phyloP scores from a whole-genome alignment of 768 basidiomycete genomes.

The Termitomyces titanicus region DNA sequence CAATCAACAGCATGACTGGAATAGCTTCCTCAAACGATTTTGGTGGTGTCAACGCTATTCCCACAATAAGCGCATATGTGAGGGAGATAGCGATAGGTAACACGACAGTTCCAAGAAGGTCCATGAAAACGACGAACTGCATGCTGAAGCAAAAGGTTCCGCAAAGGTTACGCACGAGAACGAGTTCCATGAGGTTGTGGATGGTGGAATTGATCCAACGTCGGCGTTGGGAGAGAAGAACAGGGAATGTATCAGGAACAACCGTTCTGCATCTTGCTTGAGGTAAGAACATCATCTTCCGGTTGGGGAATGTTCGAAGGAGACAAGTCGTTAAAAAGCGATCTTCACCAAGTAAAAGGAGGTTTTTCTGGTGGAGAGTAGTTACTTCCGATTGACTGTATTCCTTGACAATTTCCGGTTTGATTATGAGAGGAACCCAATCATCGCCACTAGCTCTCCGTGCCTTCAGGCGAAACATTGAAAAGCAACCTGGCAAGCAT shows the following conservation, averaged over 20 bases:
- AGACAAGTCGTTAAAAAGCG: conserved; percentile 97
- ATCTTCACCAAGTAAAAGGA: conserved; percentile 95
- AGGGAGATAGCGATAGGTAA: conserved; percentile 91
- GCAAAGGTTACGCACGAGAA: conserved; percentile 93
- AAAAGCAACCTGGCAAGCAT: conserved; percentile 99
- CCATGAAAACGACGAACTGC: conserved; percentile 99
- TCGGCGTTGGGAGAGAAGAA: conserved; percentile 93
- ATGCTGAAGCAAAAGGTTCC: conserved; percentile 99
- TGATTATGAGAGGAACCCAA: conserved; percentile 96
- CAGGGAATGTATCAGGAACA: conserved; percentile 91
- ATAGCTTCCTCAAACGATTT: conserved; percentile 88
- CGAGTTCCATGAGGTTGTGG: conserved; percentile 99
- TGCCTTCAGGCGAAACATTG: conserved; percentile 98
- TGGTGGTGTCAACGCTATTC: conserved; percentile 78
- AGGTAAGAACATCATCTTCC: conserved; percentile 99
- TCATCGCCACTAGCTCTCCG: conserved; percentile 85
- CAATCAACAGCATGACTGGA: conserved; percentile 82
- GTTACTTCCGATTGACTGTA: conserved; percentile 94
- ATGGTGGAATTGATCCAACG: conserved; percentile 99
- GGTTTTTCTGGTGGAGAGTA: conserved; percentile 96
- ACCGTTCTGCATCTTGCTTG: conserved; percentile 94
- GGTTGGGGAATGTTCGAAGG: conserved; percentile 93
- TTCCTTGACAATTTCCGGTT: conserved; percentile 95
- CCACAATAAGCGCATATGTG: conserved; percentile 85
- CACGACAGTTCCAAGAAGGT: conserved; percentile 86